A percentile compares a stretch with the other conserved stretches of the same genome.
These are phyloP conservation scores for Suillus subluteus DNA, from an alignment of 768 basidiomycete genomes.

Conservation along the genomic window DNA sequence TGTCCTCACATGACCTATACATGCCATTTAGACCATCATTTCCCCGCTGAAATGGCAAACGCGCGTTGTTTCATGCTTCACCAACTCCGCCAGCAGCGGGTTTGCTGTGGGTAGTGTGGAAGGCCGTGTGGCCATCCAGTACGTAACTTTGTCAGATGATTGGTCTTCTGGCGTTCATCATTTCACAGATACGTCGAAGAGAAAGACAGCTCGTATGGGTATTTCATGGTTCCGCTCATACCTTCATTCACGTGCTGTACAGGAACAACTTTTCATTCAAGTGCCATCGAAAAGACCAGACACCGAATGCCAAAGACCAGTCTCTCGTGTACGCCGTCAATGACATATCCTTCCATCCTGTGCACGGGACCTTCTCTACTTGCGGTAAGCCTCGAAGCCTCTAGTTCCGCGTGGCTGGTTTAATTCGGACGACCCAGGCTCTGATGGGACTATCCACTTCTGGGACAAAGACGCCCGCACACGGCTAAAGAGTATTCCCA, in stretches of 20 bases:
- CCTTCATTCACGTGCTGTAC: constrained; percentile 7
- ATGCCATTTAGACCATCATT: constrained; percentile 58
- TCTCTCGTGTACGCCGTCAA: constrained; percentile 83
- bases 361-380: constrained; percentile 84
- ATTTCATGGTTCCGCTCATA: background rate
- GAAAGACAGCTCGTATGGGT: constrained; percentile 69
- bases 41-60: constrained; percentile 97
- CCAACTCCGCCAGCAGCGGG: constrained; percentile 63
- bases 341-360: constrained; percentile 83
- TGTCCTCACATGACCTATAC: constrained; percentile 8
- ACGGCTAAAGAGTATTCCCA: constrained; percentile 78
- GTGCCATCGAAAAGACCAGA: constrained; percentile 67
- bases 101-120: constrained; percentile 88
- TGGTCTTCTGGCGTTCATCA: background rate
- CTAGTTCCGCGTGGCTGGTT: constrained; percentile 12
- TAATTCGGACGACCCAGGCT: constrained; percentile 44
- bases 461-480: constrained; percentile 96
- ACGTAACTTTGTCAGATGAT: constrained; percentile 37
- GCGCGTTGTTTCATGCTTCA: constrained; percentile 82
- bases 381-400: constrained; percentile 52
- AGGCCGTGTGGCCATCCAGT: constrained; percentile 96
- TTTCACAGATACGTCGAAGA: constrained; percentile 79
- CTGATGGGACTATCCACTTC: constrained; percentile 88
- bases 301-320: constrained; percentile 62
- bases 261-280: constrained; percentile 90